Evolutionary conservation across 306 rosid species (phyloP), one percentile per base, ranked within the genome.

Genomic region (Ziziphus jujuba): DNA sequence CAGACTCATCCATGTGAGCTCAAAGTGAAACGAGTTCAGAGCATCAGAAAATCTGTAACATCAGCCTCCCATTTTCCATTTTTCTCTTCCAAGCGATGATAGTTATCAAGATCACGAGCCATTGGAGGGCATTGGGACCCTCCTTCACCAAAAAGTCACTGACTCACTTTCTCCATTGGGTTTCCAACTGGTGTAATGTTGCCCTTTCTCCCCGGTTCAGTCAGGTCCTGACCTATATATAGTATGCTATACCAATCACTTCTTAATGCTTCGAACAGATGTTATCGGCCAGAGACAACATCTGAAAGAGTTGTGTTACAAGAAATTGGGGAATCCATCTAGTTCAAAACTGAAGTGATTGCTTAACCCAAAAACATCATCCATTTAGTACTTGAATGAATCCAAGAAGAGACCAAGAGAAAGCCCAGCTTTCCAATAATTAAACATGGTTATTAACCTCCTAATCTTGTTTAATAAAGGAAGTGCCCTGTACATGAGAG

Each of bases 351-450:
- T 35, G 79, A 78, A 60, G 71, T 67, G 72, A 59, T 65, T 59
- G 61, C 70, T 47, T 38, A 75, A 68, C 47, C 78, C 89, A 14
- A 78, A 70, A 67, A 74, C 67, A 61, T 73, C 78, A 47, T 73
- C 74, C 77, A 77, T 72, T 78, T 84, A 82, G 66, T 83, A 92
- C 59, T 92, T 90, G 68, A 92, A 90, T 13, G 98, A 92, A 86
- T 92, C 98, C 87, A 92, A 83, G 91, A 92, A 90, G 72, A 92
- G 98, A 66, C 98, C 97, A 40, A 92, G 54, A 4, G 91, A 83
- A 63, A 92, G 97, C 65, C 98, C 98, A 59, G 97, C 87, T 75
- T 92, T 92, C 98, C 98, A 90, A 76, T 82, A 92, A 81, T 92
- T 92, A 77, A 90, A 84, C 79, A 90, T 73, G 70, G 91, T 81